Percentiles rank a stretch among this genome's conserved stretches.
phyloP scores from a whole-genome alignment of 345 rosid genomes.

The Sisymbrium irio region DNA sequence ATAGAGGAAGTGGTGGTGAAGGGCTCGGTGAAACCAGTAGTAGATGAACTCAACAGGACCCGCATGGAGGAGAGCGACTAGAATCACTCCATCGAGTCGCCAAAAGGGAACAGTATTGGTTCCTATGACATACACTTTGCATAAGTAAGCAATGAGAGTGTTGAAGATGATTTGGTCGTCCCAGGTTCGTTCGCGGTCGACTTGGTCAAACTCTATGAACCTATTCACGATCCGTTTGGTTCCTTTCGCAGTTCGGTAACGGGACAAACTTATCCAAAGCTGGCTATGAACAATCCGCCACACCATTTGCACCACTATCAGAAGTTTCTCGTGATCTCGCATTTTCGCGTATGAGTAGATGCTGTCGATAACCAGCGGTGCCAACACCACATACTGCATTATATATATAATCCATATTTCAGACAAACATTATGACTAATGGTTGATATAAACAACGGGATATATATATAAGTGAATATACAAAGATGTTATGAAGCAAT shows the following conservation, averaged over 20 bases:
- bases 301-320: constrained; percentile 32
- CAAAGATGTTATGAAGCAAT: not conserved
- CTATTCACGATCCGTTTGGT: constrained; percentile 46
- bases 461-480: not conserved
- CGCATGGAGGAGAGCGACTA: constrained; percentile 43
- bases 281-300: constrained; percentile 50
- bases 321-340: constrained; percentile 35
- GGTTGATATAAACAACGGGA: not conserved
- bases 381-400: constrained; percentile 44
- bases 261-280: constrained; percentile 49
- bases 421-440: not conserved
- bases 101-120: constrained; percentile 44
- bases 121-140: constrained; percentile 1
- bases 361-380: constrained; percentile 48
- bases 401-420: not conserved
- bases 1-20: constrained; percentile 71
- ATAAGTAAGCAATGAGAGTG: constrained; percentile 25
- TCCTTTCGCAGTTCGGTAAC: constrained; percentile 51
- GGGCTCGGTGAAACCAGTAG: constrained; percentile 75
- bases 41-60: constrained; percentile 72
- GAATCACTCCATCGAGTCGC: constrained; percentile 51
- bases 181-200: constrained; percentile 62
- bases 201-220: constrained; percentile 62
- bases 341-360: constrained; percentile 29
- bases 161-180: constrained; percentile 51